Percentiles rank a stretch among this genome's conserved stretches.
phyloP scores from a whole-genome alignment of 371 early-diverging fungal species.

The Mortierella sp. region DNA sequence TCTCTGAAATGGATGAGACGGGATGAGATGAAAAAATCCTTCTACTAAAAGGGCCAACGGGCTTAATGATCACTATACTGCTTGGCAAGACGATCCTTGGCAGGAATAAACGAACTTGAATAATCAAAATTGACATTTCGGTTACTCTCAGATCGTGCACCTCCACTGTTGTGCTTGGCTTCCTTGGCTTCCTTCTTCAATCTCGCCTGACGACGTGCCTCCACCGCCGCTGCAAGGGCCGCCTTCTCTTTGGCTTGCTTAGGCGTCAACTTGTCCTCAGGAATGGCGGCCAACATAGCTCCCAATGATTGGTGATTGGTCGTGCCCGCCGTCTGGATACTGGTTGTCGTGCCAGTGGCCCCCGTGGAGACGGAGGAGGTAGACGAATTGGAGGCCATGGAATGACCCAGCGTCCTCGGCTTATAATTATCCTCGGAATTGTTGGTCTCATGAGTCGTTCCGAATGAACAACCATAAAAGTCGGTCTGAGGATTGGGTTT shows the following conservation, averaged over 20 bases:
- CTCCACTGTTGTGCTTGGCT: too few relatives aligned
- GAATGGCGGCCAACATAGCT: slow-evolving; percentile 41
- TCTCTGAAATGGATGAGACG: too few relatives aligned
- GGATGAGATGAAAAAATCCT: neutral
- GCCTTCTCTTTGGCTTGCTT: slow-evolving; percentile 52
- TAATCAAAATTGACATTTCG: slow-evolving; percentile 36
- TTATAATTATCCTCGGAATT: slow-evolving; percentile 40
- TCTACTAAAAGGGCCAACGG: too few relatives aligned
- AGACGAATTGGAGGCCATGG: slow-evolving; percentile 30
- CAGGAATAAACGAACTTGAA: slow-evolving; percentile 39
- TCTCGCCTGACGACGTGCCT: slow-evolving; percentile 40
- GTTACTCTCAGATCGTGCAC: slow-evolving; percentile 28
- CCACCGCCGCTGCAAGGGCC: slow-evolving; percentile 46
- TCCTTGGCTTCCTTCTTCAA: slow-evolving; percentile 44
- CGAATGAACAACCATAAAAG: slow-evolving; percentile 51
- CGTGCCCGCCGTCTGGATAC: slow-evolving; percentile 1
- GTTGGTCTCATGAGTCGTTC: slow-evolving; percentile 4
- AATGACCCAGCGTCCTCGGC: slow-evolving; percentile 19
- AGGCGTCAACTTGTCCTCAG: slow-evolving; percentile 35
- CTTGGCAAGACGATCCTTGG: slow-evolving; percentile 38
- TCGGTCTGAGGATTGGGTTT: slow-evolving; percentile 46
- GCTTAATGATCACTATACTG: neutral
- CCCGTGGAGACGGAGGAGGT: slow-evolving; percentile 34
- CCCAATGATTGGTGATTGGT: slow-evolving; percentile 20
- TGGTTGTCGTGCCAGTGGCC: slow-evolving; percentile 1